These are phyloP conservation scores for Pelargonium myrrhifolium DNA, from an alignment of 441 rosid genomes.

Conservation along the genomic window DNA sequence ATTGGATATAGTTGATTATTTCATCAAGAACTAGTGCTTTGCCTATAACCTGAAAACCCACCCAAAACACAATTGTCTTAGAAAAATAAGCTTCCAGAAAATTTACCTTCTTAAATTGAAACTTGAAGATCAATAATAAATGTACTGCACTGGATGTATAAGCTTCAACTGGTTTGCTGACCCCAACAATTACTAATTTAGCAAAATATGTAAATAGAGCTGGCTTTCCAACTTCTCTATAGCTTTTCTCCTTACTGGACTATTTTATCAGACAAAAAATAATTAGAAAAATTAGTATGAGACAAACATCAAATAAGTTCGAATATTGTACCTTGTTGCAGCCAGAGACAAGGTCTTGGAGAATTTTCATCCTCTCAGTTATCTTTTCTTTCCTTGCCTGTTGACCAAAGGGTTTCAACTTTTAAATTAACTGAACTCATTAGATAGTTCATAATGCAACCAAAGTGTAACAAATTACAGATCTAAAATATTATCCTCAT, in stretches of 20 bases:
- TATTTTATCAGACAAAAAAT: background rate
- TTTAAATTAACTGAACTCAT: slow-evolving; percentile 23
- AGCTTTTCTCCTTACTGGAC: background rate
- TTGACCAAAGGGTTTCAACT: slow-evolving; percentile 21
- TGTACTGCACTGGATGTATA: background rate
- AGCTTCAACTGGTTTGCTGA: too few species aligned
- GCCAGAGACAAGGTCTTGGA: slow-evolving; percentile 82
- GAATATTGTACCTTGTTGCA: slow-evolving; percentile 60
- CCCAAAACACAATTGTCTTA: slow-evolving; percentile 16
- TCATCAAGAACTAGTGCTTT: slow-evolving; percentile 84
- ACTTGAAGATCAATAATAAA: slow-evolving; percentile 6
- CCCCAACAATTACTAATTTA: too few species aligned
- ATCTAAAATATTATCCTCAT: background rate
- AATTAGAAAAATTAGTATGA: background rate
- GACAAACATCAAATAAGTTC: background rate
- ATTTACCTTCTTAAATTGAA: background rate
- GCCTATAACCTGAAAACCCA: slow-evolving; percentile 56
- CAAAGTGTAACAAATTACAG: background rate
- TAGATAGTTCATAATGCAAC: background rate
- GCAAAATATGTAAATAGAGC: too few species aligned
- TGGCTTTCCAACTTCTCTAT: too few species aligned
- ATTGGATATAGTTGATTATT: slow-evolving; percentile 82
- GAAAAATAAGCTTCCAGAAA: background rate
- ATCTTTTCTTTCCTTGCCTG: slow-evolving; percentile 92
- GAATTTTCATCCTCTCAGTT: slow-evolving; percentile 88